Base-by-base conservation (phyloP, 1,284 basidiomycete genomes). In the Neolentinus lepideus region DNA sequence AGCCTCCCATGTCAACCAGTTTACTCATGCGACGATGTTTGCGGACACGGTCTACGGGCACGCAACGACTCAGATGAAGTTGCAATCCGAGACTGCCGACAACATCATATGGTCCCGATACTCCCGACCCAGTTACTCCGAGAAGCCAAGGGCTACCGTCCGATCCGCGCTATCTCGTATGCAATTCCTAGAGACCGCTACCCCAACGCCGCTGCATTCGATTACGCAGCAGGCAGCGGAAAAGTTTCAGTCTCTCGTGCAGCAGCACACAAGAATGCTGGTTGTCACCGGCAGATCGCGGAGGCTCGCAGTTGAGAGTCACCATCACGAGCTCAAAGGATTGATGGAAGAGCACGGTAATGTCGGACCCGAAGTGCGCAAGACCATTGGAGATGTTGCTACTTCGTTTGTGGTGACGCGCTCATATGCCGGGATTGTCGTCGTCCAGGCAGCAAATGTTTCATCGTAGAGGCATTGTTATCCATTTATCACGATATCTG, bases 341-440 rank as follows among this genome's bases (percentile, higher is more conserved):
- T 66, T 92, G 21, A 75, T 87, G 68, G 77, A 82, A 22, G 79
- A 83, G 63, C 71, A 79, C 62, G 74, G 75, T 46, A 71, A 65
- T 31, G 69, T 83, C 10, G 74, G 74, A 1, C 61, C 69, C 19
- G 83, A 85, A 62, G 81, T 92, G 58, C 77, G 80, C 66, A 89
- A 89, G 77, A 91, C 90, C 3, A 75, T 93, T 47, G 92, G 92
- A 2, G 90, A 93, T 67, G 81, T 88, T n/a, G 87, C 83, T 11
- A 81, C 84, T 19, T 83, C 84, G 26, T 79, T 91, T 65, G 80
- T 92, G 14, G 75, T 86, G 6, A 75, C 79, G 1, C 79, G 83
- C 1, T 74, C 76, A 54, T 77, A 78, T 43, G 78, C 81, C 6
- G 88, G 83, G 48, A 69, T 90, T 57, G 73, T 91, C 52, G 86